A percentile compares a stretch with the other conserved stretches of the same genome.
Conservation (phyloP, 2,329 filamentous ascomycete genomes). For the Leptographium flavum region DNA sequence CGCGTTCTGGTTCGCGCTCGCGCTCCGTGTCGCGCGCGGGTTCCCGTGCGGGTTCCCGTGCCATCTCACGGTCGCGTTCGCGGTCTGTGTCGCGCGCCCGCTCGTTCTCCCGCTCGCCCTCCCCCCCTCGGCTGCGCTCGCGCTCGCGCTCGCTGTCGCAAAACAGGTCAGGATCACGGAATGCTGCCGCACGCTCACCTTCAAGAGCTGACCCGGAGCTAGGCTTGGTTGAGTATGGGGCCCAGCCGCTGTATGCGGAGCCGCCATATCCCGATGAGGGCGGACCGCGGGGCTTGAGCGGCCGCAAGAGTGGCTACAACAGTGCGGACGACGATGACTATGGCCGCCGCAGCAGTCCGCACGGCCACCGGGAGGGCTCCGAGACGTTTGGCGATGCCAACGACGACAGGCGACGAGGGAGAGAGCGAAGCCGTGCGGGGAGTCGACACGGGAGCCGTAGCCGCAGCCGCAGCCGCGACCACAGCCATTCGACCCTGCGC, state of each 20-base stretch:
- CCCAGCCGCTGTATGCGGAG: slow-evolving; percentile 34
- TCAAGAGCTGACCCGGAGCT: slow-evolving; percentile 43
- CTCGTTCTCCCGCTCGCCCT: slow-evolving; percentile 16
- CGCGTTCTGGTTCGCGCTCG: not conserved
- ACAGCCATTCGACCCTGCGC: slow-evolving; percentile 38
- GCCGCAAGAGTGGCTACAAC: not conserved
- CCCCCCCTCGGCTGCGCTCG: slow-evolving; percentile 17
- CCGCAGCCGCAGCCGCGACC: slow-evolving; percentile 24
- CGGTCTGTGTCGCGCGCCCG: slow-evolving; percentile 15
- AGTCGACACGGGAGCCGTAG: slow-evolving; percentile 20
- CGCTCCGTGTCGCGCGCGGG: slow-evolving; percentile 13
- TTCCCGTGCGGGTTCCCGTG: slow-evolving; percentile 15
- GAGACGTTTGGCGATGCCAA: slow-evolving; percentile 11
- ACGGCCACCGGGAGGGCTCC: not conserved
- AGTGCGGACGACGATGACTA: slow-evolving; percentile 19
- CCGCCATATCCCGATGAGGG: slow-evolving; percentile 21
- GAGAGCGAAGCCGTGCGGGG: slow-evolving; percentile 1
- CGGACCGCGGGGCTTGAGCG: too few relatives aligned
- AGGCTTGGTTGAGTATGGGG: slow-evolving; percentile 56
- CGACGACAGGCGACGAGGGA: slow-evolving; percentile 7
- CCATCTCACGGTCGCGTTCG: slow-evolving; percentile 19
- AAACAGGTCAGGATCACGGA: slow-evolving; percentile 14
- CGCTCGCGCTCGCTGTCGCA: slow-evolving; percentile 11
- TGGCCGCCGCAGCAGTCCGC: slow-evolving; percentile 19
- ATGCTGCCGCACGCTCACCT: slow-evolving; percentile 20